Conservation (phyloP, 768 basidiomycete genomes). For the Crucibulum laeve region DNA sequence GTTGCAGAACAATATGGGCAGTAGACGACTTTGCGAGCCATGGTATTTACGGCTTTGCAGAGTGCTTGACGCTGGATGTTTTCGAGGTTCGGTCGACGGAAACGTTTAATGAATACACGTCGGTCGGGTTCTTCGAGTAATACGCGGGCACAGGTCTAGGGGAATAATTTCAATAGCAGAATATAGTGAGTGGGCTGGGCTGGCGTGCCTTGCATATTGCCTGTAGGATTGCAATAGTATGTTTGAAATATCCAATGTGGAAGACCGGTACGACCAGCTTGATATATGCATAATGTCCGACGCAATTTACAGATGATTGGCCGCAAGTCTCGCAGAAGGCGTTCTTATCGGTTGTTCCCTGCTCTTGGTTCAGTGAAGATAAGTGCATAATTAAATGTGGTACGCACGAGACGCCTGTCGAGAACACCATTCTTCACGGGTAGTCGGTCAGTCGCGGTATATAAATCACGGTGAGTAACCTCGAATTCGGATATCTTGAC, state of each 20-base stretch:
- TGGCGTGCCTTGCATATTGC: slow-evolving; percentile 88
- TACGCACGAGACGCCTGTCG: slow-evolving; percentile 80
- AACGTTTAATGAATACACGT: slow-evolving; percentile 79
- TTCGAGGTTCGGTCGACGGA: slow-evolving; percentile 86
- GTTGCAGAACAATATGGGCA: slow-evolving; percentile 92
- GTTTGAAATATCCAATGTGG: slow-evolving; percentile 98
- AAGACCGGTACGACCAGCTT: slow-evolving; percentile 96
- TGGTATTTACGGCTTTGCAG: slow-evolving; percentile 79
- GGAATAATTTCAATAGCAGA: slow-evolving; percentile 5
- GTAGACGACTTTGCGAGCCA: slow-evolving; percentile 85
- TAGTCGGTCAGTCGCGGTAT: slow-evolving; percentile 75
- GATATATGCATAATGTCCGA: slow-evolving; percentile 98
- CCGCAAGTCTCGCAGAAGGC: slow-evolving; percentile 95
- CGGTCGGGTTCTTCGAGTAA: slow-evolving; percentile 86
- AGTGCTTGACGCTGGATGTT: slow-evolving; percentile 84
- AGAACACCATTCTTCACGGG: slow-evolving; percentile 92
- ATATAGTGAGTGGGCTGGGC: background rate
- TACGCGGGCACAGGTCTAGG: slow-evolving; percentile 88
- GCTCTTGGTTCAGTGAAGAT: slow-evolving; percentile 1
- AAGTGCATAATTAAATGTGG: background rate
- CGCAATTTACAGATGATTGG: slow-evolving; percentile 87
- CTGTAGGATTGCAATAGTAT: slow-evolving; percentile 89
- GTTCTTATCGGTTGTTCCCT: slow-evolving; percentile 95
- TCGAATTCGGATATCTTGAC: slow-evolving; percentile 96
- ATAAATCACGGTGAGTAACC: slow-evolving; percentile 89